Evolutionary conservation across 345 rosid genomes (phyloP).

Genomic region (Pseudoturritis turrita): DNA sequence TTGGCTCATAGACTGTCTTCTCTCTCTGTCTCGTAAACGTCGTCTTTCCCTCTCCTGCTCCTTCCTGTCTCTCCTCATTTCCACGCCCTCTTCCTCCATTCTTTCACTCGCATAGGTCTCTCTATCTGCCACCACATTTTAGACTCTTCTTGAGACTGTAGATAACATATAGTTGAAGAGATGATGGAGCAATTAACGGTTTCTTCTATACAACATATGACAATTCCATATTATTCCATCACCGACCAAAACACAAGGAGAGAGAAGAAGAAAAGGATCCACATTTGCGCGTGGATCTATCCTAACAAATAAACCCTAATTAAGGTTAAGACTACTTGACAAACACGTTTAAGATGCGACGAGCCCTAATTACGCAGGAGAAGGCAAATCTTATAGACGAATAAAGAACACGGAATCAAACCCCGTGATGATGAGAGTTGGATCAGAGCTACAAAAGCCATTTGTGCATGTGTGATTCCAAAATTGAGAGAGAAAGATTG

Average conservation of each 20-base stretch:
- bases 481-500: background rate
- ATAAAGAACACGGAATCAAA: background rate
- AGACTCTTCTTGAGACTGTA: too few relatives aligned
- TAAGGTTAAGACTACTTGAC: background rate
- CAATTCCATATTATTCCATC: too few relatives aligned
- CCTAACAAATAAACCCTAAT: background rate
- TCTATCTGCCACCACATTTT: too few relatives aligned
- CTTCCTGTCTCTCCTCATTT: constrained; percentile 41
- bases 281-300: background rate
- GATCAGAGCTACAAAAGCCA: background rate
- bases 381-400: background rate
- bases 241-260: too few relatives aligned
- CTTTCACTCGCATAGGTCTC: background rate
- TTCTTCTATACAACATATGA: too few relatives aligned
- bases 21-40: constrained; percentile 72
- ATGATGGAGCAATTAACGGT: too few relatives aligned
- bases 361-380: background rate
- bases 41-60: constrained; percentile 84
- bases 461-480: background rate
- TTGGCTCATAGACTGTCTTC: constrained; percentile 82
- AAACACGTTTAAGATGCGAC: constrained; percentile 13
- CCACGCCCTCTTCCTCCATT: constrained; percentile 33
- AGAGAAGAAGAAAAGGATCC: too few relatives aligned
- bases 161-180: too few relatives aligned
- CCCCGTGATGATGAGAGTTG: background rate